Percentiles rank a stretch among this genome's conserved stretches.
Conservation (phyloP, 164 flowering plant genomes). For the Liquidambar formosana region DNA sequence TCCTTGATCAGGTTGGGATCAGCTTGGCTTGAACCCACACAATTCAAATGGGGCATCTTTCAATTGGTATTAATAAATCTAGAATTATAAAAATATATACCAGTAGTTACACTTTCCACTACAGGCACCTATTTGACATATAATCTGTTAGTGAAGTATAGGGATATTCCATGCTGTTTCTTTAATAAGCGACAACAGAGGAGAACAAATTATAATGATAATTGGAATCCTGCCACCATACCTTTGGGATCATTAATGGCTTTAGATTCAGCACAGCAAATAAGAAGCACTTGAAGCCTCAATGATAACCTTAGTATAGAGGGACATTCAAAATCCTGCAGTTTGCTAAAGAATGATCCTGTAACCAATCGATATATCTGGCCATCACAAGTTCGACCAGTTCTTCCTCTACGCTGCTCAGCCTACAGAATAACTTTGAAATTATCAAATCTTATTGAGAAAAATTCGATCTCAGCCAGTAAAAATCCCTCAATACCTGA, state of each 20-base stretch:
- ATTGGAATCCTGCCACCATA: slow-evolving; percentile 19
- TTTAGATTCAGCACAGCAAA: slow-evolving; percentile 84
- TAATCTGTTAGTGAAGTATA: background rate
- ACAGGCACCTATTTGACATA: background rate
- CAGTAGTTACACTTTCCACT: background rate
- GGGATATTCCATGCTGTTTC: too few species aligned
- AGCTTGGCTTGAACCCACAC: background rate
- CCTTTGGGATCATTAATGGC: slow-evolving; percentile 91
- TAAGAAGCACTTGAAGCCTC: slow-evolving; percentile 74
- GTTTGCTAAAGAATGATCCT: slow-evolving; percentile 58
- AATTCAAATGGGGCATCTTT: background rate
- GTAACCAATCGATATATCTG: slow-evolving; percentile 78
- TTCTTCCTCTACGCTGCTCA: slow-evolving; percentile 92
- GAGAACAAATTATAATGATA: background rate
- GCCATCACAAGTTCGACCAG: slow-evolving; percentile 98
- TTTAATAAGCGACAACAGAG: too few species aligned
- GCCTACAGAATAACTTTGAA: slow-evolving; percentile 52
- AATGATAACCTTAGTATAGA: slow-evolving; percentile 73
- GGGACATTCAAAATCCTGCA: slow-evolving; percentile 70
- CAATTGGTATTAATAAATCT: background rate
- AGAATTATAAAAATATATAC: background rate
- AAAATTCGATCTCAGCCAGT: slow-evolving; percentile 5
- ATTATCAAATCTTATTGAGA: background rate
- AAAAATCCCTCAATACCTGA: slow-evolving; percentile 59
- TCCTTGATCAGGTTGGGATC: background rate